Evolutionary conservation across 2,329 filamentous ascomycete genomes (phyloP), one percentile per base, ranked within the genome.

Genomic region (Ascochyta viciae-villosae): DNA sequence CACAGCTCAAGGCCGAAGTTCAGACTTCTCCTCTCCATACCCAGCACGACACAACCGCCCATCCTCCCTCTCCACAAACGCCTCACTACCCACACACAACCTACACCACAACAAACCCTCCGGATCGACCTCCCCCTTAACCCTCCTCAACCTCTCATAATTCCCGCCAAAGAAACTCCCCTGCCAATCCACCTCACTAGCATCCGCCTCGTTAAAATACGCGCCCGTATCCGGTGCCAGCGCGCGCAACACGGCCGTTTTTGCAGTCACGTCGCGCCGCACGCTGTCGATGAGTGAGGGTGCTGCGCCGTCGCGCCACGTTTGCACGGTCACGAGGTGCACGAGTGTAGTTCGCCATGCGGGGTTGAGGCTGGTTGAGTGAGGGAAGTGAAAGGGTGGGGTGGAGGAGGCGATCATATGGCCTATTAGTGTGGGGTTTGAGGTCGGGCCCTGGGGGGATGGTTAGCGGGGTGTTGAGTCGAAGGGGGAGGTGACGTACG

Each of bases 171-270:
- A 72, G 37, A 73, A 71, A 0, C 56, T 38, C 4, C 57, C 4
- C 45, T 73, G 65, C 68, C 68, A 74, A 2, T 66, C 50, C n/a
- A 57, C 59, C 41, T 71, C 63, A 29, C 60, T 64, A 13, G 44
- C 41, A 61, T 72, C 67, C 2, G 58, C 50, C 53, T 74, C 70
- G 31, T 72, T 73, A 45, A 70, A 68, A 43, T 71, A 73, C 1
- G 70, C 66, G 0, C 70, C 70, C 1, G 60, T 66, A 0, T 68
- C 54, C 1, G 67, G 68, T 0, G 58, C 54, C 16, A 68, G 47
- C 9, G 55, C 26, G 0, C 64, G 58, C 22, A 72, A 51, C 1
- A 50, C 45, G 19, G 62, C 47, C 6, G 50, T 64, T 37, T 66
- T 68, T 1, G 42, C 34, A 3, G 64, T 71, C 8, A 67, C 52